Evolutionary conservation across 2,329 filamentous ascomycete genomes (phyloP), one percentile per base, ranked within the genome.

Genomic region (Cephalotrichum gorgonifer): DNA sequence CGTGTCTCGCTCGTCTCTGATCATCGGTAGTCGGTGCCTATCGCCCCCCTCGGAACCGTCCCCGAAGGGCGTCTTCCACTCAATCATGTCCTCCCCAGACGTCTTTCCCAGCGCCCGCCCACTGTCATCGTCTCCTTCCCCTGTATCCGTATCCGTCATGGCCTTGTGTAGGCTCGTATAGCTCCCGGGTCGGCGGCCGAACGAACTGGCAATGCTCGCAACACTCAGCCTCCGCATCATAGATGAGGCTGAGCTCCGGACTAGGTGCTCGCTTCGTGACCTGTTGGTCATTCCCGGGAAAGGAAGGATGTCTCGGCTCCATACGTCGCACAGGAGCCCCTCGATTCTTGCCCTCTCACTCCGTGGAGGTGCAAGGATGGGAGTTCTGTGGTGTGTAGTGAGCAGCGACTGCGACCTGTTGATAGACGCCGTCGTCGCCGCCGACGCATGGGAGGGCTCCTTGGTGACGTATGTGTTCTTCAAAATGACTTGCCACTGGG

Each of bases 141-240:
- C 38, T n/a, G 17, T 31, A 3, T 48, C 46, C 25, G 46, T 38
- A 31, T 61, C 62, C 27, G 55, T 53, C 46, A 55, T 58, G 11
- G 44, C 45, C 43, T 57, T 63, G 48, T 55, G 52, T 30, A 68
- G 54, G 48, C 62, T 68, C 15, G 67, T 65, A 43, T 73, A 57
- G 54, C 83, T 86, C 35, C 72, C 73, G 1, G 86, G 85, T 50
- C 85, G 79, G 56, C 83, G 86, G 33, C 79, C 78, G 60, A 94
- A 90, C 44, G 85, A 85, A 55, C 78, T 84, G 14, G 86, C 77
- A 54, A 93, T 85, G 62, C 83, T 89, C 44, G 85, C 83, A 58
- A 88, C 83, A 64, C 87, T 95, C 54, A 96, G 75, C 62, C 90
- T 94, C 47, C 89, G 79, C 70, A 95, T 95, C 60, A 95, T 79